Conservation (phyloP, 768 basidiomycete species). For the Termitomyces sp. region DNA sequence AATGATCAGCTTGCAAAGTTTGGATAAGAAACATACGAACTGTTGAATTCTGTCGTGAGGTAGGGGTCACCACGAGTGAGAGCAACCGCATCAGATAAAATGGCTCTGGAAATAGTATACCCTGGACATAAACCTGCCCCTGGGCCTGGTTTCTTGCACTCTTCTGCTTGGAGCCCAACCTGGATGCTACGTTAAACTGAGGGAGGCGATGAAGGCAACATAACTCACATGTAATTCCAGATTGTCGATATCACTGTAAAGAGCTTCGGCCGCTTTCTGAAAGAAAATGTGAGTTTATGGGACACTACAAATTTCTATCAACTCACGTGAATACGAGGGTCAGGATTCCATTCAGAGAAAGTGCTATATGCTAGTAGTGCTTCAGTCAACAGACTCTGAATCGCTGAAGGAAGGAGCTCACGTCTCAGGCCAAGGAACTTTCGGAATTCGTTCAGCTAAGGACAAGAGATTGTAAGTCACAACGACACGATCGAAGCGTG, state of each 20-base stretch:
- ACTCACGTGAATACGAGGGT: slow-evolving; percentile 50
- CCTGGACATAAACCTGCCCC: slow-evolving; percentile 81
- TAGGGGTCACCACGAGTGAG: slow-evolving; percentile 78
- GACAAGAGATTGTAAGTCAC: slow-evolving; percentile 1
- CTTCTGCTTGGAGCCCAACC: slow-evolving; percentile 70
- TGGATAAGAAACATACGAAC: slow-evolving; percentile 32
- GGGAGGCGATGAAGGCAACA: background rate
- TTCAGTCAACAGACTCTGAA: slow-evolving; percentile 8
- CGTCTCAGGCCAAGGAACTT: slow-evolving; percentile 68
- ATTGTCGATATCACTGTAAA: slow-evolving; percentile 72
- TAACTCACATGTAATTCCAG: slow-evolving; percentile 67
- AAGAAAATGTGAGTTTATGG: background rate
- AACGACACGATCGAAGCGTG: background rate
- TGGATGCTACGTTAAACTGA: slow-evolving; percentile 14
- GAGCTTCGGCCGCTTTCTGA: slow-evolving; percentile 55
- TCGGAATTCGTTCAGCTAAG: slow-evolving; percentile 65
- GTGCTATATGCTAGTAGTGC: slow-evolving; percentile 43
- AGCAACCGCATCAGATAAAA: slow-evolving; percentile 73
- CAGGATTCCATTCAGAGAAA: slow-evolving; percentile 73
- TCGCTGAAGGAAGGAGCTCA: slow-evolving; percentile 21
- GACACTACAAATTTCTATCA: too few species aligned
- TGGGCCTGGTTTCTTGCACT: slow-evolving; percentile 55
- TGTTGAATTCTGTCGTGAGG: slow-evolving; percentile 72
- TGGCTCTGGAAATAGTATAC: slow-evolving; percentile 82
- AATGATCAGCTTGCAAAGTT: background rate